These are phyloP conservation scores for Harringtonia aguacate DNA, from an alignment of 2,329 filamentous ascomycete species.

Conservation along the genomic window DNA sequence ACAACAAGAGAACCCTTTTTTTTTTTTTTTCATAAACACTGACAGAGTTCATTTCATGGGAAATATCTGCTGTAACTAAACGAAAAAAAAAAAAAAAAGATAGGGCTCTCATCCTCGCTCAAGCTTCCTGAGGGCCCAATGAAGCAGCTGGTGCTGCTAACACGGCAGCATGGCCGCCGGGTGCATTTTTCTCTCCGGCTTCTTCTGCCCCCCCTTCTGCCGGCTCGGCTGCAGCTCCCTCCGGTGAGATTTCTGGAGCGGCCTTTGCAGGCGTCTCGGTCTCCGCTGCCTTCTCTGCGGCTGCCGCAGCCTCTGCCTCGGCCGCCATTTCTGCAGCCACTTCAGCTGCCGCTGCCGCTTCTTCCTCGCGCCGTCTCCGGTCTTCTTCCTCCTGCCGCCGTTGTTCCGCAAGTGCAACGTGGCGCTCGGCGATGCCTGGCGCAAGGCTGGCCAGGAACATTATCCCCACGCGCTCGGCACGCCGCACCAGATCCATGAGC, in stretches of 20 bases:
- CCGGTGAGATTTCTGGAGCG: constrained; percentile 10
- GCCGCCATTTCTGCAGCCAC: constrained; percentile 27
- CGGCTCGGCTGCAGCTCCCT: background rate
- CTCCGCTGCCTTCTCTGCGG: constrained; percentile 20
- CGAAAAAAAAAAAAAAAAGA: too few relatives aligned
- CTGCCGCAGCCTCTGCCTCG: constrained; percentile 21
- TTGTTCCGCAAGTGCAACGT: constrained; percentile 48
- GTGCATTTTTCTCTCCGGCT: background rate
- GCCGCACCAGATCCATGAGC: constrained; percentile 38
- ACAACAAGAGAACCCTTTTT: too few relatives aligned
- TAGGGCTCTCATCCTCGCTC: too few relatives aligned
- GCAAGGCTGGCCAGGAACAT: constrained; percentile 57
- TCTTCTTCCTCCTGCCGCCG: constrained; percentile 16
- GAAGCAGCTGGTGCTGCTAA: too few relatives aligned
- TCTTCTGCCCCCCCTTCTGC: background rate
- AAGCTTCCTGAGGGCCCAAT: too few relatives aligned
- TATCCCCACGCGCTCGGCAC: constrained; percentile 48
- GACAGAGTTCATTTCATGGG: too few relatives aligned
- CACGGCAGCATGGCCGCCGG: too few relatives aligned
- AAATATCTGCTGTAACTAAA: too few relatives aligned
- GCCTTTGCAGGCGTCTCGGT: constrained; percentile 13
- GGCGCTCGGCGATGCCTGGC: constrained; percentile 53
- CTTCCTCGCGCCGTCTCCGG: constrained; percentile 21
- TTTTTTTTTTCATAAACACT: too few relatives aligned
- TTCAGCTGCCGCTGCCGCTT: constrained; percentile 29